Percentiles rank a stretch among this genome's conserved stretches.
phyloP scores from a whole-genome alignment of 2,329 filamentous ascomycete genomes.

The Aspergillus spinulosporus region DNA sequence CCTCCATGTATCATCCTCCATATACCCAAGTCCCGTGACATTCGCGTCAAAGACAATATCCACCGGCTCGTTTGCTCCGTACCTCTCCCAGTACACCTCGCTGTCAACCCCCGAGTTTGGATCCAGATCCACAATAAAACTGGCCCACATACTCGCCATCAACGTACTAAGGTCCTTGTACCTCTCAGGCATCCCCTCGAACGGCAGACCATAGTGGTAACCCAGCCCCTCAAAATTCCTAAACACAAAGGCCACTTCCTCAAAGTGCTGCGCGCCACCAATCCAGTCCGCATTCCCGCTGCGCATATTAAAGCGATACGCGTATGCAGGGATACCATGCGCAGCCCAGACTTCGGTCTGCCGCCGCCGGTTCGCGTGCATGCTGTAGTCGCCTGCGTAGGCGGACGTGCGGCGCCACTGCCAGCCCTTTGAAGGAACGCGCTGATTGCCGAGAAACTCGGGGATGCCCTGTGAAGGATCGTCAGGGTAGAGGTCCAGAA shows the following conservation, averaged over 20 bases:
- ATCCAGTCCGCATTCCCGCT: conserved; percentile 46
- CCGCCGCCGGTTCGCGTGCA: conserved; percentile 58
- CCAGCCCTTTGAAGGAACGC: conserved; percentile 41
- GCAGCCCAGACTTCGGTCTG: conserved; percentile 55
- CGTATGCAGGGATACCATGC: conserved; percentile 54
- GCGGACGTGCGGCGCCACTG: conserved; percentile 58
- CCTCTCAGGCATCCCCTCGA: conserved; percentile 43
- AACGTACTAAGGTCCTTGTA: conserved; percentile 47
- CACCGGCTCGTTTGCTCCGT: conserved; percentile 42
- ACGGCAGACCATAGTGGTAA: conserved; percentile 42
- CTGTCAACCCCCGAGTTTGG: conserved; percentile 42
- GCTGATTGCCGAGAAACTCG: conserved; percentile 38
- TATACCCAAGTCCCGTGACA: conserved; percentile 42
- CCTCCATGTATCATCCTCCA: conserved; percentile 50
- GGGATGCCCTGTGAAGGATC: conserved; percentile 53
- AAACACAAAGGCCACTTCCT: conserved; percentile 58
- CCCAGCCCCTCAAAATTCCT: conserved; percentile 53
- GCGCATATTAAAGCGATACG: conserved; percentile 62
- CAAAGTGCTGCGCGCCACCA: conserved; percentile 56
- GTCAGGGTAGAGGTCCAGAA: conserved; percentile 56
- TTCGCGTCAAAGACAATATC: conserved; percentile 56
- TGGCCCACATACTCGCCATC: conserved; percentile 56
- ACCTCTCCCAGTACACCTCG: conserved; percentile 46
- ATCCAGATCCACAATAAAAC: conserved; percentile 50
- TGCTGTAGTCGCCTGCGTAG: conserved; percentile 55